These are phyloP conservation scores for Cyclocybe aegerita DNA, from an alignment of 768 basidiomycete genomes.

Conservation along the genomic window DNA sequence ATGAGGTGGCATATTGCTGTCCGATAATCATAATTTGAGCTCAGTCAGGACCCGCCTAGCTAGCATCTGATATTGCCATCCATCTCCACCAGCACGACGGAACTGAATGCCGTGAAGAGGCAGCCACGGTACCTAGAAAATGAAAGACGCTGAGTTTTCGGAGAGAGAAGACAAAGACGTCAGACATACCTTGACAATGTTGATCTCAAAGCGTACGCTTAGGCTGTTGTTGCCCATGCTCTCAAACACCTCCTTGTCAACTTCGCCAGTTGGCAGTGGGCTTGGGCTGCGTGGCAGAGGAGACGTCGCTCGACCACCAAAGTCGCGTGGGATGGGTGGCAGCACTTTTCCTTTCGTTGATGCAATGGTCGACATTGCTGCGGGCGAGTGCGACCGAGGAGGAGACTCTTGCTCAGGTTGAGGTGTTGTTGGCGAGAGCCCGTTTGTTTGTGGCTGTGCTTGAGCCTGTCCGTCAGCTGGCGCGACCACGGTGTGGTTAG, in stretches of 20 bases:
- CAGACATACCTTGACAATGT: conserved; percentile 85
- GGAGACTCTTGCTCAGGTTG: conserved; percentile 25
- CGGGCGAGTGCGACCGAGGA: conserved; percentile 36
- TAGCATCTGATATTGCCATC: conserved; percentile 98
- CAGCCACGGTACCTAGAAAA: conserved; percentile 79
- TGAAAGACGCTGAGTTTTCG: too few relatives aligned
- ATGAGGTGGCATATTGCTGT: neutral
- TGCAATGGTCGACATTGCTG: conserved; percentile 31
- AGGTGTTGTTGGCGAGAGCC: conserved; percentile 16
- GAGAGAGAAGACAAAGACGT: conserved; percentile 1
- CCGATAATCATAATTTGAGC: conserved; percentile 63
- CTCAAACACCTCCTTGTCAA: conserved; percentile 69
- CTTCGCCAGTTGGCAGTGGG: conserved; percentile 64
- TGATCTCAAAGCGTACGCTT: conserved; percentile 95
- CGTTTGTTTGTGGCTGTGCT: conserved; percentile 22
- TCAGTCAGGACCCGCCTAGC: conserved; percentile 86
- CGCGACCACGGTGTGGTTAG: conserved; percentile 41
- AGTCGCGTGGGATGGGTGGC: conserved; percentile 80
- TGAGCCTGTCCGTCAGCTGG: conserved; percentile 8
- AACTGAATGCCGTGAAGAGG: conserved; percentile 96
- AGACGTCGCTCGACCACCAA: conserved; percentile 33
- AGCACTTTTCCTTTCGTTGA: conserved; percentile 62
- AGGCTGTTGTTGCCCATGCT: conserved; percentile 73
- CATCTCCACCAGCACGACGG: conserved; percentile 84
- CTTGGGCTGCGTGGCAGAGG: conserved; percentile 41